These are phyloP conservation scores for Pyrus hybrid DNA, from an alignment of 331 rosid species.

Conservation along the genomic window DNA sequence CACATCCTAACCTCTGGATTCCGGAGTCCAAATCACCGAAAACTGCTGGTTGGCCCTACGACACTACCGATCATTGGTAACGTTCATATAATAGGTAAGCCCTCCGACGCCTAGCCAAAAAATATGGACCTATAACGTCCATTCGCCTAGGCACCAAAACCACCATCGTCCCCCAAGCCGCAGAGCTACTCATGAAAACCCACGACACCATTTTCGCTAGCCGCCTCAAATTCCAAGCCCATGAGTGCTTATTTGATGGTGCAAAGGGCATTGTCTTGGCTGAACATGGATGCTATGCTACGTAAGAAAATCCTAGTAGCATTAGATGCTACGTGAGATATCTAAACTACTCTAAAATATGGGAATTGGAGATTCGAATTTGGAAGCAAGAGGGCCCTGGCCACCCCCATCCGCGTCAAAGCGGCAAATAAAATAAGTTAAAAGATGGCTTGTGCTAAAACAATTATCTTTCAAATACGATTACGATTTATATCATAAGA, in stretches of 20 bases:
- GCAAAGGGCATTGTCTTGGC: slow-evolving; percentile 3
- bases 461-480: not conserved
- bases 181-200: slow-evolving; percentile 1
- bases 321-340: too few species aligned
- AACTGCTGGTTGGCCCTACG: too few species aligned
- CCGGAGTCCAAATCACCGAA: too few species aligned
- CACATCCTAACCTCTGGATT: too few species aligned
- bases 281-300: slow-evolving; percentile 14
- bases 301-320: too few species aligned
- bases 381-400: too few species aligned
- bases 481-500: too few species aligned
- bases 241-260: slow-evolving; percentile 7
- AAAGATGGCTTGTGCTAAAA: not conserved
- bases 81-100: slow-evolving; percentile 20
- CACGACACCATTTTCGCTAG: not conserved
- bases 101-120: slow-evolving; percentile 16
- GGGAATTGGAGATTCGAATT: too few species aligned
- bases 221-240: slow-evolving; percentile 2
- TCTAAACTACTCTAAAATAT: too few species aligned
- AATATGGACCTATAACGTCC: slow-evolving; percentile 42
- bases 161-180: not conserved
- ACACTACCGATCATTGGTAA: slow-evolving; percentile 26
- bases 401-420: too few species aligned
- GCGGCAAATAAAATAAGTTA: too few species aligned
- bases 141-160: slow-evolving; percentile 19